Evolutionary conservation across 208 protist genomes (phyloP).

Genomic region (Angomonas ambiguus): DNA sequence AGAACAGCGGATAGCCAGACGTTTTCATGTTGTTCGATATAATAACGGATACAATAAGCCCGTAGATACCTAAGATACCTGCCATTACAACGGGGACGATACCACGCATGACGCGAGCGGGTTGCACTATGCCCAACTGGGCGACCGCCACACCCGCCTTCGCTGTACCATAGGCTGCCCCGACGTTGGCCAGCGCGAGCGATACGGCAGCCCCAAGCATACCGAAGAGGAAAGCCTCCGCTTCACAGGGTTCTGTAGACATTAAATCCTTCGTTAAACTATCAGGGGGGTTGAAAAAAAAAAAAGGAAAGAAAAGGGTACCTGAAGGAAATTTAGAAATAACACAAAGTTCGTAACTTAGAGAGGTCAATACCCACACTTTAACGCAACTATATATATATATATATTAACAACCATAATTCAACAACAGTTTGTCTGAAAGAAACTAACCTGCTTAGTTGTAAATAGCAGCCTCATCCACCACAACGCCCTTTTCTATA

Average conservation of each 20-base stretch:
- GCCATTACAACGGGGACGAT: constrained; percentile 92
- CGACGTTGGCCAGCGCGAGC: constrained; percentile 90
- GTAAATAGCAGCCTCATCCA: constrained; percentile 9
- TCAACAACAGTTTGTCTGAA: no score
- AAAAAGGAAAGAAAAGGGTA: constrained; percentile 4
- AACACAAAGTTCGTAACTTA: not conserved
- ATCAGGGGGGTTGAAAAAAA: not conserved
- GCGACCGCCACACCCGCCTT: constrained; percentile 96
- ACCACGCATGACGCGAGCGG: constrained; percentile 91
- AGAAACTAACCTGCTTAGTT: no score
- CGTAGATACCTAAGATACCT: constrained; percentile 92
- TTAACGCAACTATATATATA: no score
- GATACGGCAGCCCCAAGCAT: constrained; percentile 91
- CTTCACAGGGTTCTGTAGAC: constrained; percentile 35
- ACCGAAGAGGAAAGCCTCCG: constrained; percentile 91
- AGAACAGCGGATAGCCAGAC: constrained; percentile 56
- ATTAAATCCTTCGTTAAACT: constrained; percentile 6
- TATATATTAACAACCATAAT: not conserved
- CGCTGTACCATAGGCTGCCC: constrained; percentile 97
- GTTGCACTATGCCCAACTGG: constrained; percentile 95
- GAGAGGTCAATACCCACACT: not conserved
- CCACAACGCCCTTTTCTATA: constrained; percentile 18
- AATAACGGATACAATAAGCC: constrained; percentile 84
- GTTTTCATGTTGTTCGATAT: constrained; percentile 85
- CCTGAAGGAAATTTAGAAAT: not conserved